Base-by-base conservation (phyloP, 192 early-diverging fungal species). In the Coemansia sp. region DNA sequence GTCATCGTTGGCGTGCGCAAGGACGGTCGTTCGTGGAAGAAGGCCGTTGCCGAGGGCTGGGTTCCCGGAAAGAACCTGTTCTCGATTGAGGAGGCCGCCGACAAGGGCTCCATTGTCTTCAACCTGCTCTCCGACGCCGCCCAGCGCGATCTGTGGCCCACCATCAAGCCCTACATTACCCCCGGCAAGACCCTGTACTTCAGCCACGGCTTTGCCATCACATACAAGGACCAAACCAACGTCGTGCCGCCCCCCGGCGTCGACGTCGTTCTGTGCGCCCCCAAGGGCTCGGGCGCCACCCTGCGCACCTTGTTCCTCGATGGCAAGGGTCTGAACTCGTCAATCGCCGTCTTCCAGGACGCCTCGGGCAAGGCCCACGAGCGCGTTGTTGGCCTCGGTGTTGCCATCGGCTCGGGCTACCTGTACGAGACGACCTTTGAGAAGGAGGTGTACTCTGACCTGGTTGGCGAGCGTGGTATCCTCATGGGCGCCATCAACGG, bases 401-500 rank as follows among this genome's bases (percentile, higher is more conserved):
- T 98, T 11, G 94, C 89, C 70, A 92, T 98, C 61, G 96, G 96
- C 23, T 91, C 92, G 11, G 96, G 96, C 29, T 98, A 98, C 82
- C 82, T 98, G 65, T 98, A 96, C 80, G 93, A 98, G 83, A 95
- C 95, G 59, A 94, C 94, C 9, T 97, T 98, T 65, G 82, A 91
- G 81, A 94, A 94, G 88, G 96, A 98, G 80, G 94, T 96, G 31
- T 90, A 91, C 87, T 96, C 94, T 42, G 96, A 98, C 67, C 89
- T 98, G 62, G 85, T 90, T 52, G 96, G 96, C 55, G 96, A 98
- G 85, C 96, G 96, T 75, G 94, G 96, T 75, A 86, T 96, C 38
- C 85, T 98, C 68, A 98, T 96, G 96, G 96, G 96, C 64, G 94
- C 93, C 62, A 98, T 98, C 74, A 92, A 98, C 79, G 96, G 96